Conservation (phyloP, 75 land plant species). For the Azolla pinnata region DNA sequence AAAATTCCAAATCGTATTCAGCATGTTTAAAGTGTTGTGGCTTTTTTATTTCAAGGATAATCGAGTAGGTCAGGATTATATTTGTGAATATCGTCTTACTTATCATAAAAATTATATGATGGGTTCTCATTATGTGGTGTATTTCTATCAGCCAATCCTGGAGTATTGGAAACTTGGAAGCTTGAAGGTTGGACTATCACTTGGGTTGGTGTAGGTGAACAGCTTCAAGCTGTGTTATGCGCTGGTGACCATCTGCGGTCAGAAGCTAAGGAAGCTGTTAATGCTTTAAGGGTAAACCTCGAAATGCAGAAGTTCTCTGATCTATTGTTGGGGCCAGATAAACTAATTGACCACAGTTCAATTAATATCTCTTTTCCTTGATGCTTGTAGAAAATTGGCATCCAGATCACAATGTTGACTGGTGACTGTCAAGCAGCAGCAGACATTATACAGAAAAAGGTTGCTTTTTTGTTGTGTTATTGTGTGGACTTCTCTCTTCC, state of each 20-base stretch:
- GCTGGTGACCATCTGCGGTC: slow-evolving; percentile 20
- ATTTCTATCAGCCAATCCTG: slow-evolving; percentile 3
- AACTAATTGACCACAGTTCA: too few species aligned
- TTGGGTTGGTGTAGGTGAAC: slow-evolving; percentile 22
- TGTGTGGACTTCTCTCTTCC: too few species aligned
- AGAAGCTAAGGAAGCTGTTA: slow-evolving; percentile 21
- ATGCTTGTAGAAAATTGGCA: slow-evolving; percentile 14
- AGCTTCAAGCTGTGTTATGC: slow-evolving; percentile 9
- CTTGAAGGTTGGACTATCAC: slow-evolving; percentile 16
- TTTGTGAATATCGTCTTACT: too few species aligned
- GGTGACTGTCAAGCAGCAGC: slow-evolving; percentile 25
- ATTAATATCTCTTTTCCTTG: neutral
- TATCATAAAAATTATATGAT: too few species aligned
- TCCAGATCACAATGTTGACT: slow-evolving; percentile 20
- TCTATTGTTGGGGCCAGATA: too few species aligned
- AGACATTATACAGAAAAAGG: slow-evolving; percentile 32
- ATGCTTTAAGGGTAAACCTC: slow-evolving; percentile 17
- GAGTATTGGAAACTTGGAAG: slow-evolving; percentile 7
- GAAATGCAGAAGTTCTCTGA: too few species aligned
- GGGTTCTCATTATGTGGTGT: neutral
- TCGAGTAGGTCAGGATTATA: too few species aligned
- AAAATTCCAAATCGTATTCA: too few species aligned
- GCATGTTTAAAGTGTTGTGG: too few species aligned
- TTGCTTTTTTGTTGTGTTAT: too few species aligned
- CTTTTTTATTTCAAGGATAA: too few species aligned